Evolutionary conservation across 768 basidiomycete species (phyloP).

Genomic region (Sarcodon aspratus): DNA sequence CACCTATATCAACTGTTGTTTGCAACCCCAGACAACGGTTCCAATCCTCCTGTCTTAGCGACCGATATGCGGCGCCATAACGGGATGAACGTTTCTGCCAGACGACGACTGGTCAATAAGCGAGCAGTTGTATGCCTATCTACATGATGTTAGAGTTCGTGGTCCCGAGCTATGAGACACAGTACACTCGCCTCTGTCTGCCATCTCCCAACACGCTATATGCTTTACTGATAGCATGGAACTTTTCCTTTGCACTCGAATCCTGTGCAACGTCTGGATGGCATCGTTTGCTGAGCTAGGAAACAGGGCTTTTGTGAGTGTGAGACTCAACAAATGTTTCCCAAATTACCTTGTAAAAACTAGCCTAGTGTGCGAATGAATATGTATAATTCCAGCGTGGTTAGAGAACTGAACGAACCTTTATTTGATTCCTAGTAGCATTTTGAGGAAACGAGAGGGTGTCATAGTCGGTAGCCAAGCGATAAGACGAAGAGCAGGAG

Average conservation of each 20-base stretch:
- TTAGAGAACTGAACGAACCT: too few relatives aligned
- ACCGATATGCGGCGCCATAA: slow-evolving; percentile 14
- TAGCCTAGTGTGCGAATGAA: too few relatives aligned
- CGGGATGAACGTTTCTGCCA: slow-evolving; percentile 1
- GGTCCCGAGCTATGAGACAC: too few relatives aligned
- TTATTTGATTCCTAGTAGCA: too few relatives aligned
- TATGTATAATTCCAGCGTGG: too few relatives aligned
- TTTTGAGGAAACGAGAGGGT: too few relatives aligned
- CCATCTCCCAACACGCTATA: slow-evolving; percentile 34
- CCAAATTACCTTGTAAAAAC: too few relatives aligned
- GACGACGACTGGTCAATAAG: slow-evolving; percentile 5
- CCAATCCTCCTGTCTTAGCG: slow-evolving; percentile 17
- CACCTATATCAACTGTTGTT: too few relatives aligned
- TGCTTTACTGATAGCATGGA: slow-evolving; percentile 35
- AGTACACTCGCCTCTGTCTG: slow-evolving; percentile 26
- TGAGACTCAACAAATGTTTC: slow-evolving; percentile 5
- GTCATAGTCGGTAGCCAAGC: slow-evolving; percentile 15
- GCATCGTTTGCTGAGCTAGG: slow-evolving; percentile 36
- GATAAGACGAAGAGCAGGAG: slow-evolving; percentile 4
- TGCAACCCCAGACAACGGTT: too few relatives aligned
- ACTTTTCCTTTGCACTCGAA: slow-evolving; percentile 24
- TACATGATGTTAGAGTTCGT: background rate
- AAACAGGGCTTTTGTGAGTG: slow-evolving; percentile 3
- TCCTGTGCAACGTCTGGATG: slow-evolving; percentile 30
- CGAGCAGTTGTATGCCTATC: slow-evolving; percentile 23